phyloP scores from a whole-genome alignment of 2,329 filamentous ascomycete species.

The Ophiocordyceps camponoti-leonardi region DNA sequence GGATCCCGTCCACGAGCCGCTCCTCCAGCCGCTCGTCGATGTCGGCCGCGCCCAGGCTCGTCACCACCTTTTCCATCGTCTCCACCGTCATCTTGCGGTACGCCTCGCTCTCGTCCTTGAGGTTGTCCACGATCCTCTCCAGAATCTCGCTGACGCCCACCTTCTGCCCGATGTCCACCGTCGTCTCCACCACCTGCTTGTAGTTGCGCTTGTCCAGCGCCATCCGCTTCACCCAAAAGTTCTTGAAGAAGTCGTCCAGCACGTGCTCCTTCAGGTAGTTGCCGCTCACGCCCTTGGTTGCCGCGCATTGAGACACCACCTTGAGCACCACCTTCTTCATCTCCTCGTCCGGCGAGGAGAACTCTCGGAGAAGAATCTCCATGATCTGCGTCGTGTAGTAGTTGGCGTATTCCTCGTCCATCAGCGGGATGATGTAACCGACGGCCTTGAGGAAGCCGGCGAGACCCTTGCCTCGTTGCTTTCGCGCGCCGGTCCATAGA shows the following conservation, averaged over 20 bases:
- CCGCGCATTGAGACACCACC: conserved; percentile 88
- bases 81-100: conserved; percentile 99
- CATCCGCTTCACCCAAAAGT: conserved; percentile 96
- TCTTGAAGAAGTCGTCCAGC: conserved; percentile 92
- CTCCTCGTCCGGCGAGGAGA: conserved; percentile 92
- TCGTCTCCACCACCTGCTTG: conserved; percentile 93
- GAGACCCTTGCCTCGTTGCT: conserved; percentile 90
- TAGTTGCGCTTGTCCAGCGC: conserved; percentile 96
- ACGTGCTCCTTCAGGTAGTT: conserved; percentile 92
- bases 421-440: conserved; percentile 93
- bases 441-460: conserved; percentile 95
- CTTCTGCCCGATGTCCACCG: conserved; percentile 91
- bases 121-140: conserved; percentile 79
- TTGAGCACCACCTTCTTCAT: conserved; percentile 99
- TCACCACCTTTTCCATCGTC: conserved; percentile 91
- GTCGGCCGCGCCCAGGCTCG: conserved; percentile 81
- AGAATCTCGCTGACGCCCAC: conserved; percentile 94
- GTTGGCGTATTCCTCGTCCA: conserved; percentile 99
- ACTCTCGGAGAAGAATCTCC: conserved; percentile 93
- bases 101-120: conserved; percentile 95
- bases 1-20: conserved; percentile 82
- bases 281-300: conserved; percentile 86
- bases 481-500: conserved; percentile 87
- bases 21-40: conserved; percentile 88
- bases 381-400: conserved; percentile 98